Base-by-base conservation (phyloP, 768 basidiomycete species). In the Leccinum rimulosum region DNA sequence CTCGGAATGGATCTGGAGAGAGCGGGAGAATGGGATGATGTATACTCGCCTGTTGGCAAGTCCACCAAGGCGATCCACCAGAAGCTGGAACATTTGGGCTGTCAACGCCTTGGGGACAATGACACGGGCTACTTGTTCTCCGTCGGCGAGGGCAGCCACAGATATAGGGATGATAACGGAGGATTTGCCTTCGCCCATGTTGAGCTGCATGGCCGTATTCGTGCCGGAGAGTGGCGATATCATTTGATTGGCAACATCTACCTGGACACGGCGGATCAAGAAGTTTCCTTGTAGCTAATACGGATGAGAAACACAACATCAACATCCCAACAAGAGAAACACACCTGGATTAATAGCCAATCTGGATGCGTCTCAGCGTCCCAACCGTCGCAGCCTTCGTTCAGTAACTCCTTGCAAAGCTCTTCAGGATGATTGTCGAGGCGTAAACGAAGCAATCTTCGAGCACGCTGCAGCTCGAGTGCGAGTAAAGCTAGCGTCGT, bases 161-260 rank as follows among this genome's bases (percentile, higher is more conserved):
- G 75, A 68, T 31, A 83, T 69, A 0, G 83, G 83, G 2, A 84
- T 74, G 19, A 84, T 77, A 1, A 77, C 77, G 0, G 76, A 78
- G 2, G 77, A 75, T 59, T 84, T 85, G 1, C 83, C 84, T 55
- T 84, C 83, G 2, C 83, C 83, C 83, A 84, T 85, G 52, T 84
- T 82, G 15, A 84, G 76, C 43, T 84, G 83, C 30, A 80, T 69
- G 6, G 74, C 66, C 0, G 77, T 76, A 51, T 79, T 84, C 8
- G 61, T 15, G 3, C 60, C 57, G 0, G 68, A 73, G 1, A 55
- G 57, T 0, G 84, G 82, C 0, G 64, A 54, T 25, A 81, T 79
- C 83, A 84, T 84, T 52, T 82, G 75, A 4, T 63, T 54, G 1
- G 82, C 79, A 9, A 84, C 68, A 0, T 66, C 53, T 0, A 68